Evolutionary conservation across 352 stramenopile genomes (phyloP), one percentile per base, ranked within the genome.

Genomic region (Plasmopara halstedii): DNA sequence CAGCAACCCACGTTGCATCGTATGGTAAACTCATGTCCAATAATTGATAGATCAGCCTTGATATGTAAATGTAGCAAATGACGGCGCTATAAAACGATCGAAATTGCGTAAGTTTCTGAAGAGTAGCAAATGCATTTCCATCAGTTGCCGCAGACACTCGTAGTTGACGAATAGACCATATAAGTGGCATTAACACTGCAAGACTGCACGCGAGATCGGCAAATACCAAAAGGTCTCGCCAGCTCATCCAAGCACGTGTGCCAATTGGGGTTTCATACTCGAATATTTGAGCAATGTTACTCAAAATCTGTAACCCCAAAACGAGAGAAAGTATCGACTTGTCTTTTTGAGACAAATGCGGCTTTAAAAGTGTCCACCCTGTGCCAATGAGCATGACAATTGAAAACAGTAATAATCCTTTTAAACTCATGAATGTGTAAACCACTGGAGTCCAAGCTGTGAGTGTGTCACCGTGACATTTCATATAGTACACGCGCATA

Each of bases 11-110:
- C 11, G 79, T 91, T 40, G 89, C 69, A 25, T 92, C 70, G 64
- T 97, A 99, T 21, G 83, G 84, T 34, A 99, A 62, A 20, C 76
- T 86, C 19, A 90, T 88, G 1, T 82, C 64, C 42, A 99, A 76
- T 0, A 99, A 56, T 42, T 96, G 97, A 3, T 98, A 73, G 38
- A 94, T 80, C 56, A 99, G 95, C n/a, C 96, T 79, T 37, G 96
- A 99, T 46, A 97, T 88, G 68, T 99, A 99, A 36, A 99, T 90
- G 56, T 99, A 99, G n/a, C 72, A 77, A 17, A 99, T 85, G 10
- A 98, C 94, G 15, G 97, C 64, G 9, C 98, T 49, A 65, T 99
- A 99, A 64, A 99, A 98, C 9, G 82, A 82, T 29, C 94, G 88
- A 67, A 99, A 99, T 40, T 98, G 83, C 48, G 85, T 92, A 18